Conservation (phyloP, 129 eudicot species). For the Rutidosis leptorrhynchoides region DNA sequence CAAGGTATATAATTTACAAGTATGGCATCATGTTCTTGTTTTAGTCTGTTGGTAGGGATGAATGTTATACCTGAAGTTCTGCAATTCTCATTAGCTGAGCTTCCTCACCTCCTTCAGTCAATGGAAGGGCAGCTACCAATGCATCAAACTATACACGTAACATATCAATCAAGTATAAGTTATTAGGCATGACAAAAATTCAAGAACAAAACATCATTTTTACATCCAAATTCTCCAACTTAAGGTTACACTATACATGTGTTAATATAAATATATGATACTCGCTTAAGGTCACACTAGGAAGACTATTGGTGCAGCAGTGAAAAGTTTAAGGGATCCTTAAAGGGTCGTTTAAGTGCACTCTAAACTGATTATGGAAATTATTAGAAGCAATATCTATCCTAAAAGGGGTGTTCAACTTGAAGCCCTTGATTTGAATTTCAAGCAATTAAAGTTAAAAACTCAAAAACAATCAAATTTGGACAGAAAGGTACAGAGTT, state of each 20-base stretch:
- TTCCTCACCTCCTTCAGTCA: conserved; percentile 73
- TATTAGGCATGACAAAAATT: too few species aligned
- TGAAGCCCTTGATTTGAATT: not conserved
- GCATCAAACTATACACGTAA: conserved; percentile 60
- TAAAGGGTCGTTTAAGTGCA: too few species aligned
- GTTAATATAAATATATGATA: too few species aligned
- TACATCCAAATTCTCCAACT: too few species aligned
- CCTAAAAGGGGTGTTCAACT: too few species aligned
- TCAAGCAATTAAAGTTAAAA: not conserved
- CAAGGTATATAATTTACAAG: not conserved
- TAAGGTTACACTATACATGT: too few species aligned
- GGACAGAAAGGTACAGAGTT: not conserved
- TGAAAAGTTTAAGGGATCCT: too few species aligned
- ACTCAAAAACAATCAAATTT: not conserved
- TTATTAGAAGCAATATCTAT: too few species aligned
- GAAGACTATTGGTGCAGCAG: too few species aligned
- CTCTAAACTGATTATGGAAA: too few species aligned
- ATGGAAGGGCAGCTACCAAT: conserved; percentile 65
- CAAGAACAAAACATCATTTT: too few species aligned
- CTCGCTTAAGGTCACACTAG: too few species aligned
- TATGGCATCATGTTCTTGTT: not conserved
- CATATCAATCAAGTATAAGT: not conserved
- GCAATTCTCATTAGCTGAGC: conserved; percentile 78
- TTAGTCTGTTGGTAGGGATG: not conserved
- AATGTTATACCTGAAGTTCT: conserved; percentile 67